phyloP scores from a whole-genome alignment of 208 protist genomes.

The Acanthamoeba royreba region DNA sequence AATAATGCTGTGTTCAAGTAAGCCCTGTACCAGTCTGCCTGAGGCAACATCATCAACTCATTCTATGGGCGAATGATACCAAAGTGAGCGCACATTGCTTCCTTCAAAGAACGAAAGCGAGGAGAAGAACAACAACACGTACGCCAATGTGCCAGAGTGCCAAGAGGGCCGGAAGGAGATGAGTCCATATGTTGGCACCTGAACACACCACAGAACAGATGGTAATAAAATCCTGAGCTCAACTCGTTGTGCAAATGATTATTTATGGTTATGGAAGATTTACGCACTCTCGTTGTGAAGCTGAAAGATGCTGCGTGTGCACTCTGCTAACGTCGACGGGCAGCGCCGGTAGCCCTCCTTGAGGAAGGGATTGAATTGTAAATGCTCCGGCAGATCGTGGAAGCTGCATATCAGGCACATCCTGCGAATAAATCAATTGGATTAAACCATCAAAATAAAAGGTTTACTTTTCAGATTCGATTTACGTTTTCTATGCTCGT shows the following conservation, averaged over 20 bases:
- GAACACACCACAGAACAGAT: not conserved
- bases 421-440: not conserved
- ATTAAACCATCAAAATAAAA: not conserved
- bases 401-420: not conserved
- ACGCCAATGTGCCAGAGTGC: not conserved
- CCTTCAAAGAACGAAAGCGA: no score
- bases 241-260: not conserved
- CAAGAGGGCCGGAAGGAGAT: not conserved
- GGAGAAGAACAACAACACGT: not conserved
- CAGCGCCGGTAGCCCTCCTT: not conserved
- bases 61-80: not conserved
- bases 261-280: no score
- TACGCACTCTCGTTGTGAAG: slow-evolving; percentile 33
- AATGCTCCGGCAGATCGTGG: not conserved
- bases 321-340: not conserved
- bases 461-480: no score
- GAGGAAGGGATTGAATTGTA: slow-evolving; percentile 41
- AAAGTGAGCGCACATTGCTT: not conserved
- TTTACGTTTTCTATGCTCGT: no score
- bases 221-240: no score
- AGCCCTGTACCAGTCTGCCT: not conserved
- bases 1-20: not conserved
- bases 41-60: not conserved
- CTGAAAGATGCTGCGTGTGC: not conserved
- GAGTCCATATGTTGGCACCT: slow-evolving; percentile 44